These are phyloP conservation scores for Fusarium hostae DNA, from an alignment of 2,329 filamentous ascomycete genomes.

Conservation along the genomic window DNA sequence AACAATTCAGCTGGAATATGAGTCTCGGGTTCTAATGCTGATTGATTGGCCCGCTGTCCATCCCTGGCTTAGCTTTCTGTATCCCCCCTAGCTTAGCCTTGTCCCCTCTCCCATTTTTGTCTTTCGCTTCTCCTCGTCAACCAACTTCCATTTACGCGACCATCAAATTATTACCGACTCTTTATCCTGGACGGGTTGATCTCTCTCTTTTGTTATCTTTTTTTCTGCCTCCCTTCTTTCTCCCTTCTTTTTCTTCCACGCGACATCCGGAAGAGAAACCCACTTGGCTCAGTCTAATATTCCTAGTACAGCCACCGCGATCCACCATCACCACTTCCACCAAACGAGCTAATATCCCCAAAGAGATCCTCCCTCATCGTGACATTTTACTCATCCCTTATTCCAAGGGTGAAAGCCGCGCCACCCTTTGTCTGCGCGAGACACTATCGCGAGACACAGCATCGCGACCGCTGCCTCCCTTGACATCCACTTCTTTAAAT, in stretches of 20 bases:
- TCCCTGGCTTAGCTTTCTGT: constrained; percentile 4
- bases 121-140: constrained; percentile 29
- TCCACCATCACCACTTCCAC: constrained; percentile 33
- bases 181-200: constrained; percentile 2
- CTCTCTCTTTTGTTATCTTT: neutral
- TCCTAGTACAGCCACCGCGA: constrained; percentile 23
- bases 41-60: constrained; percentile 26
- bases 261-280: constrained; percentile 1
- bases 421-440: constrained; percentile 21
- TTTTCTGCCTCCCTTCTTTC: neutral
- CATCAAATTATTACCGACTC: constrained; percentile 14
- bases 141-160: constrained; percentile 13
- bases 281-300: constrained; percentile 18
- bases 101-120: constrained; percentile 11
- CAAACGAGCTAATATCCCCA: constrained; percentile 24
- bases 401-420: constrained; percentile 7
- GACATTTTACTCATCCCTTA: constrained; percentile 11
- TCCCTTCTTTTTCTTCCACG: neutral
- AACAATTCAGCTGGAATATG: neutral
- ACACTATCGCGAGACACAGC: constrained; percentile 7
- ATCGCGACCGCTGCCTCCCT: constrained; percentile 11
- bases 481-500: constrained; percentile 29
- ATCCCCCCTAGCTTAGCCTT: constrained; percentile 12
- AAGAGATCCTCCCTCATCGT: neutral
- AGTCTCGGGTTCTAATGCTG: neutral